phyloP scores from a whole-genome alignment of 441 rosid species.

The Aquilaria agallochum region DNA sequence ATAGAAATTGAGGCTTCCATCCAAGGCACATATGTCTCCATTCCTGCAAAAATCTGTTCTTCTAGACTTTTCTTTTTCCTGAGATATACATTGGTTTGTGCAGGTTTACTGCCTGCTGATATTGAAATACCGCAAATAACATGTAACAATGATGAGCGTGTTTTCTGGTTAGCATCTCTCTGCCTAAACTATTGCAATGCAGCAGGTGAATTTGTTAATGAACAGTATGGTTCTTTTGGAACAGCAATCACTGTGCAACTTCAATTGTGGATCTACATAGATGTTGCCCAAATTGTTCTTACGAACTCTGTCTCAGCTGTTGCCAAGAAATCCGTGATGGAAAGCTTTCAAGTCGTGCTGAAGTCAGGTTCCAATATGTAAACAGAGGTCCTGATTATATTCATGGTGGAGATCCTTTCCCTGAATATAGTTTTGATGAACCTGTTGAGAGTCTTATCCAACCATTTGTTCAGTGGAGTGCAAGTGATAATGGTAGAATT shows the following conservation, averaged over 20 bases:
- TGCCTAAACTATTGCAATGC: not conserved
- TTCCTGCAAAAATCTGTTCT: slow-evolving; percentile 7
- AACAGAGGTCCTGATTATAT: slow-evolving; percentile 58
- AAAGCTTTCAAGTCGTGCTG: slow-evolving; percentile 34
- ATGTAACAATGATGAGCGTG: slow-evolving; percentile 65
- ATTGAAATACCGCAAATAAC: slow-evolving; percentile 40
- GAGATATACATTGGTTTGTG: slow-evolving; percentile 11
- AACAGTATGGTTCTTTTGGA: slow-evolving; percentile 1
- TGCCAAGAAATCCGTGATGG: slow-evolving; percentile 75
- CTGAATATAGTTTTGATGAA: slow-evolving; percentile 17
- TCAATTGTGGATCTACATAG: slow-evolving; percentile 86
- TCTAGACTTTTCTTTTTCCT: slow-evolving; percentile 10
- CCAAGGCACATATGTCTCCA: slow-evolving; percentile 35
- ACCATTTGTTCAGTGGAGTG: slow-evolving; percentile 41
- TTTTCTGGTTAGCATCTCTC: slow-evolving; percentile 60
- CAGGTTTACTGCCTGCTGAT: slow-evolving; percentile 31
- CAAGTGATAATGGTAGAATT: slow-evolving; percentile 52
- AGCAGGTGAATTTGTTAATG: not conserved
- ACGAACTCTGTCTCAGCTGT: slow-evolving; percentile 80
- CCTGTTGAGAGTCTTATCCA: slow-evolving; percentile 16
- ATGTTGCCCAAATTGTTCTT: slow-evolving; percentile 70
- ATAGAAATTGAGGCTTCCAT: slow-evolving; percentile 51
- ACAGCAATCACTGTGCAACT: slow-evolving; percentile 91
- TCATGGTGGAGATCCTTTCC: slow-evolving; percentile 69
- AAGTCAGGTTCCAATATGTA: slow-evolving; percentile 32